Base-by-base conservation (phyloP, 768 basidiomycete genomes). In the Naganishia antarctica region DNA sequence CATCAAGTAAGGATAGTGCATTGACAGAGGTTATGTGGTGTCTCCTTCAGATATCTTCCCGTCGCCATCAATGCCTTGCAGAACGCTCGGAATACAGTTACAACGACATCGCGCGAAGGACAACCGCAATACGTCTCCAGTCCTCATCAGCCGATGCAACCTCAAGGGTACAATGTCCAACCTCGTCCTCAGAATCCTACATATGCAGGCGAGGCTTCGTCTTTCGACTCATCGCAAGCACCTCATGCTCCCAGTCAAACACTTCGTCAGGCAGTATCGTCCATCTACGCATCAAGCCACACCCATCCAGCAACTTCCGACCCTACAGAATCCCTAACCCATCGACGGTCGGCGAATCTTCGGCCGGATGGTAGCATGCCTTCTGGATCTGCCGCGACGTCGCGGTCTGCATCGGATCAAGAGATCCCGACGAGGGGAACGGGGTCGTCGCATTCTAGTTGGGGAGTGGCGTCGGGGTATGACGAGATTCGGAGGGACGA, bases 381-480 rank as follows among this genome's bases (percentile, higher is more conserved):
- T 2, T 57, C 32, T 11, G 21, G 15, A 12, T 57, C 53, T 11
- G 53, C 34, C 21, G n/a, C 53, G 13, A 40, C 53, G 8, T 57
- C 53, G 9, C 53, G 53, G 18, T 57, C 53, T 13, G 16, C 23
- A 8, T 57, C 53, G 6, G 53, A 57, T 37, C 53, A 57, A 57
- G 53, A 57, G 21, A 21, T 57, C n/a, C 37, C 37, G 26, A 57
- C 53, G 4, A 32, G 25, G 11, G 53, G n/a, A 1, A 40, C 53
- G 8, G 53, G 53, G n/a, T 57, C 53, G 3, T 41, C 53, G 3
- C 32, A 26, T n/a, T 37, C 34, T 37, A 57, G 53, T 16, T 57
- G 53, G 53, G 53, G 53, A 2, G 53, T 57, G 23, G 53, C 53
- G 11, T 57, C 53, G 32, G 53, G 53, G 37, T 57, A 57, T 34